Evolutionary conservation across 2,329 filamentous ascomycete genomes (phyloP).

Genomic region (Beauveria pseudobassiana): DNA sequence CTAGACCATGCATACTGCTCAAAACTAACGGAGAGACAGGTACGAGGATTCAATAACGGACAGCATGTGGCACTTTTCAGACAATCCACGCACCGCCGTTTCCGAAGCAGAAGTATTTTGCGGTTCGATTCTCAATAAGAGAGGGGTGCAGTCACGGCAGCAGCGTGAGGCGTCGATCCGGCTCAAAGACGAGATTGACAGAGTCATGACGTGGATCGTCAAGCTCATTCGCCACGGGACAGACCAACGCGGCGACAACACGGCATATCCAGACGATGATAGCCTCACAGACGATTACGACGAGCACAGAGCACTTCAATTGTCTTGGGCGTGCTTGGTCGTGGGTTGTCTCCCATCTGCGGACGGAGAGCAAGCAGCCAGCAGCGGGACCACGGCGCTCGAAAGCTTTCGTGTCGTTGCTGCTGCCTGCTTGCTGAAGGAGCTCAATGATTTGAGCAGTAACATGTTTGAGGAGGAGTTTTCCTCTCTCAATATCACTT

Average conservation of each 20-base stretch:
- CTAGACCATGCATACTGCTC: constrained; percentile 28
- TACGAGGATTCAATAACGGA: constrained; percentile 38
- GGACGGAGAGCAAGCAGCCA: neutral
- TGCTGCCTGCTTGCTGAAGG: constrained; percentile 15
- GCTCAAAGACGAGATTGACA: constrained; percentile 44
- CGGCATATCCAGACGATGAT: neutral
- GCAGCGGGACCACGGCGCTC: constrained; percentile 17
- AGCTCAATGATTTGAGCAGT: neutral
- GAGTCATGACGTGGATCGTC: constrained; percentile 34
- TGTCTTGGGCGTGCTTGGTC: constrained; percentile 28
- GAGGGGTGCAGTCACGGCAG: constrained; percentile 38
- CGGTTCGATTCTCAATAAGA: constrained; percentile 44
- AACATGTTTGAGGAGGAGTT: neutral
- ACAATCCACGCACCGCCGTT: constrained; percentile 36
- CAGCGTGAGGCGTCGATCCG: constrained; percentile 45
- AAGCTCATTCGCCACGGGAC: constrained; percentile 21
- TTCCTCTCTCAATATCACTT: neutral
- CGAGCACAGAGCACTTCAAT: constrained; percentile 20
- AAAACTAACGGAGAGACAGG: constrained; percentile 22
- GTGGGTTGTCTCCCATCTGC: constrained; percentile 18
- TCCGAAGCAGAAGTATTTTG: constrained; percentile 48
- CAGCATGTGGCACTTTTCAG: constrained; percentile 36
- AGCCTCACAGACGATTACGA: neutral
- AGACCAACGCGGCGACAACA: neutral
- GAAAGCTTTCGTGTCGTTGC: constrained; percentile 32